Evolutionary conservation across 2,329 filamentous ascomycete species (phyloP), one percentile per base, ranked within the genome.

Genomic region (Aspergillus spinulosporus): DNA sequence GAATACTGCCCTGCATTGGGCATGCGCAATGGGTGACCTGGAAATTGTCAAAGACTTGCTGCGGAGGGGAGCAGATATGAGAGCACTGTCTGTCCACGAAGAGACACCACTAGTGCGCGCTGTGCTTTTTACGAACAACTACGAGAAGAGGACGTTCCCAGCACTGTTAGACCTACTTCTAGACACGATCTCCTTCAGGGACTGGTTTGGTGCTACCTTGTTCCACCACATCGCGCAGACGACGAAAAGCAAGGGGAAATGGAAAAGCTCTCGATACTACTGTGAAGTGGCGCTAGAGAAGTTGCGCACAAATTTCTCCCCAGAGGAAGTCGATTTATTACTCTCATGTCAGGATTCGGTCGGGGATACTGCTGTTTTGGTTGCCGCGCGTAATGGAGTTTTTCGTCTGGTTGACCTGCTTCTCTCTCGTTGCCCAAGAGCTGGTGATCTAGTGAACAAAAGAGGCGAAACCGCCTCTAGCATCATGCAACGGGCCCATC

Each of bases 61-160:
- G 65, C 83, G 86, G 40, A 91, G 92, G 59, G 88, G 89, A 42
- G 92, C 93, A 8, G 85, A 85, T 59, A 80, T 91, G 12, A 84
- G 85, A 31, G 85, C 87, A 2, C 82, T 88, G 52, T 92, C 92
- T 55, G 76, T 84, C 5, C 72, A 77, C 50, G 88, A 88, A 56
- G 93, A 97, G 74, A 97, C 94, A 0, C 93, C 94, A 0, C 84
- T 99, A 36, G 97, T 99, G 85, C 88, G 92, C 43, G 89, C 91
- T 4, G 92, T 97, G 54, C 85, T 95, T 69, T 99, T 97, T 73
- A 97, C 93, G 45, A 99, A 99, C 73, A 96, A 94, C 71, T 94
- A 88, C 72, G 94, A 97, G 72, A 96, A 94, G 76, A 85, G 91
- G 63, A 92, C 90, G 0, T 97, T 97, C 76, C 89, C 91, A 0